Evolutionary conservation across 1,284 basidiomycete species (phyloP), one percentile per base, ranked within the genome.

Genomic region (Boletellus deceptivus): DNA sequence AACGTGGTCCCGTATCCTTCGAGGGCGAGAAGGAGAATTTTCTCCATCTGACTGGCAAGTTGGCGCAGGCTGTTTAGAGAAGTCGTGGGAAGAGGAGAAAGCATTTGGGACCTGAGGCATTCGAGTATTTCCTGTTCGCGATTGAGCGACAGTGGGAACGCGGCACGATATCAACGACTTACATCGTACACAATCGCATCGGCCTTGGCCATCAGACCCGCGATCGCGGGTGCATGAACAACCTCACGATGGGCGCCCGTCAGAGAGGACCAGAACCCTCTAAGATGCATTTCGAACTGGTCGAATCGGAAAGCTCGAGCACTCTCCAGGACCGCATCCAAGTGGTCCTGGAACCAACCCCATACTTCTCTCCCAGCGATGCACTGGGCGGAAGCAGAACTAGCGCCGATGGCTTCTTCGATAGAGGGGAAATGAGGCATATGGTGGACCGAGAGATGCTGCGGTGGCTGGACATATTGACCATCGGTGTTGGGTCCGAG

Each of bases 31-130:
- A 92, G 74, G 18, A 93, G 73, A 46, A 92, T 88, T 69, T 92
- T 91, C 66, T 93, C 89, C 90, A 93, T 91, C 73, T 91, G 91
- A 64, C 89, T 82, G n/a, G 89, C 90, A 49, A 93, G 74, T 63
- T 89, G 86, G 39, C 90, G 84, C 52, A 93, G 73, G 59, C 79
- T 86, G 16, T 79, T 78, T 46, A 92, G 69, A 5, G 88, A 82
- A 34, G 80, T 63, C 6, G 86, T 72, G 2, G 86, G 75, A 44
- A 93, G 86, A 17, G 86, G 82, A 4, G 86, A 86, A 25, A 92
- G 76, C 79, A 91, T 89, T 66, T 91, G 89, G 6, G 85, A 86
- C 43, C 89, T 80, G 55, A 93, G 74, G 53, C 88, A 80, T 66
- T 93, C 90, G 46, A 93, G 73, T 59, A 92, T 91, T 85, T 91